Base-by-base conservation (phyloP, 257 asterid genomes). In the Euphrasia confusa region DNA sequence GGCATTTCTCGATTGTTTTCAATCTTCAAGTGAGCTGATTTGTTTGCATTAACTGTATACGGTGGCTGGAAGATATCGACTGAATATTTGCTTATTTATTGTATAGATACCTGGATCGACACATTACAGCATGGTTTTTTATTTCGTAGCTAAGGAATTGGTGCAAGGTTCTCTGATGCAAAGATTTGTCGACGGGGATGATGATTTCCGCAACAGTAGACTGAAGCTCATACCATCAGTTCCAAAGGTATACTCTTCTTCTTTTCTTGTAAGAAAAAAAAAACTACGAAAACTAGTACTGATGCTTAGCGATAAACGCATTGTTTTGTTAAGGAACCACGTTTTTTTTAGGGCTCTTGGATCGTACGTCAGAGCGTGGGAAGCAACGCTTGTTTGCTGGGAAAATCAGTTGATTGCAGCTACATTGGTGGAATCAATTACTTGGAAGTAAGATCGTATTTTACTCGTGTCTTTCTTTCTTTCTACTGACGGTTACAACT, bases 301-400 rank as follows among this genome's bases (percentile, higher is more conserved):
- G 10, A 9, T 37, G 40, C 40, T 35, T 35, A 35, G 40, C 2
- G 7, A 35, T 7, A 35, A 35, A 35, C 8, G 2, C 40, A 35
- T 7, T 6, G 8, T 7, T 35, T 35, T 35, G 11, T 7, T 37
- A 37, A 37, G 11, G 11, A 37, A 37, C 42, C 42, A 2, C 42
- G 0, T 37, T 37, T 45, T 45, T 33, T 67, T 49, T 67, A 93
- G 99, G 99, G 99, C 47, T 93, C 56, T 15, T 93, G 99, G 99
- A 93, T 93, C 71, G 99, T 93, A 56, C 99, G 97, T 14, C 99
- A 89, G 77, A 93, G 99, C 78, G 99, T 89, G 58, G 97, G 96
- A 75, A 89, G 95, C 84, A 77, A 85, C 4, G 56, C 56, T 50
- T 50, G 56, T 17, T 50, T 50, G 24, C 56, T 50, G 14, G 97